Base-by-base conservation (phyloP, 148 eudicot species). In the Heliamphora exappendiculata region DNA sequence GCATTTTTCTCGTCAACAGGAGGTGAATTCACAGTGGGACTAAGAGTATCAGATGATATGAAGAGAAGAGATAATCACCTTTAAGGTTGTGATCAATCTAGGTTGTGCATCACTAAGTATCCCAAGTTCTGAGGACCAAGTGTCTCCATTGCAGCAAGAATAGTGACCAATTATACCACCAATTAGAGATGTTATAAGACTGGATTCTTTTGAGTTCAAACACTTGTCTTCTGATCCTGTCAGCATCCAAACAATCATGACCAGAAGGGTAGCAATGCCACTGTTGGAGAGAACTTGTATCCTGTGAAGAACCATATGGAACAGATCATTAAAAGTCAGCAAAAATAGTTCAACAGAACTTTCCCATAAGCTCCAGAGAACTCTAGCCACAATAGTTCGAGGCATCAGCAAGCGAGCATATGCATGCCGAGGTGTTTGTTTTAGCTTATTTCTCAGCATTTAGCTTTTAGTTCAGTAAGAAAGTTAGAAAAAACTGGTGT, bases 101-200 rank as follows among this genome's bases (percentile, higher is more conserved):
- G 98, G 98, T 29, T 88, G 93, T 49, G 84, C 85, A 67, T 91
- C 89, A 85, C 97, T 92, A 41, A 95, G 91, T 54, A 92, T 80
- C 69, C 98, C 98, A 74, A 95, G 88, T 85, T 95, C 98, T 20
- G 98, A 95, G 9, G 98, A 95, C 98, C 98, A 95, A 69, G 98
- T 95, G 67, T 95, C 98, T 73, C 98, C 98, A 77, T 88, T 95
- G 80, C 88, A 81, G 83, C 98, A 95, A 50, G 83, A 89, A 67
- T 92, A 95, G 77, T 95, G 98, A 73, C 98, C 98, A 67, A 95
- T 86, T 63, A 95, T 75, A 59, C 96, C 94, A 74, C 98, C 97
- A 80, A 87, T 57, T 33, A 95, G 87, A 47, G 91, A 73, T 59
- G 97, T 92, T 54, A 89, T 73, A 70, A 89, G 82, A 63, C 72